Conservation (phyloP, 2,329 filamentous ascomycete species). For the Paracamarosporium sp. region DNA sequence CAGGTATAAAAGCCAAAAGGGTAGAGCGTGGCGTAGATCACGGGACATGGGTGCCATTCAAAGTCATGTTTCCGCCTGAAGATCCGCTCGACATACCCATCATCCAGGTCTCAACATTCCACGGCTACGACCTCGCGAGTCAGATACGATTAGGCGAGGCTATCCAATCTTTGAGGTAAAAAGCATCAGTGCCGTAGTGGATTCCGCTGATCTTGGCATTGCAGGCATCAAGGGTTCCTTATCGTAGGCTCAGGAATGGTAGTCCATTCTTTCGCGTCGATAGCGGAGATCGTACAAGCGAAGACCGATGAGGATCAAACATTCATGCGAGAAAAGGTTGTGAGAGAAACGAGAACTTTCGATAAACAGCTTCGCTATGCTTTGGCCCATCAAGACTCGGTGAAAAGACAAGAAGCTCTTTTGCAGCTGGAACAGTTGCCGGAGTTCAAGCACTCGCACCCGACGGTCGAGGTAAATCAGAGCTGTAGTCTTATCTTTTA, state of each 20-base stretch:
- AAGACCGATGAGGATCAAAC: background rate
- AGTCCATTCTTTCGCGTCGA: conserved; percentile 6
- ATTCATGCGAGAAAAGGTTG: background rate
- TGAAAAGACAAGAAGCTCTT: background rate
- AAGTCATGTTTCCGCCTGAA: conserved; percentile 7
- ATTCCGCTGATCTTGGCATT: background rate
- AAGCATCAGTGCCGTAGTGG: background rate
- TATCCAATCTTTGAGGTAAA: background rate
- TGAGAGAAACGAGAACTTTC: background rate
- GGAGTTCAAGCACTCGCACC: background rate
- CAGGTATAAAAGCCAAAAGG: background rate
- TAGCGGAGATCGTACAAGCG: background rate
- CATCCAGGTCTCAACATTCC: conserved; percentile 5
- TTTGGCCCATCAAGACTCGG: background rate
- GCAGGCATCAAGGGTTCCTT: conserved; percentile 1
- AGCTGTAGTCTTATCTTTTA: background rate
- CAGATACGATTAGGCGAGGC: conserved; percentile 3
- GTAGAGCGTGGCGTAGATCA: conserved; percentile 6
- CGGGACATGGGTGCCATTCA: conserved; percentile 5
- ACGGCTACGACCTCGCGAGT: conserved; percentile 2
- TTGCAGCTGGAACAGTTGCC: background rate
- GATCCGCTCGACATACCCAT: conserved; percentile 1
- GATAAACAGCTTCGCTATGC: background rate
- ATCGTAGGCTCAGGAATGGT: conserved; percentile 5
- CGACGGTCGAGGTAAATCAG: background rate